Evolutionary conservation across 202 grass and related monocot genomes (phyloP), one percentile per base, ranked within the genome.

Genomic region (Carex sylvatica): DNA sequence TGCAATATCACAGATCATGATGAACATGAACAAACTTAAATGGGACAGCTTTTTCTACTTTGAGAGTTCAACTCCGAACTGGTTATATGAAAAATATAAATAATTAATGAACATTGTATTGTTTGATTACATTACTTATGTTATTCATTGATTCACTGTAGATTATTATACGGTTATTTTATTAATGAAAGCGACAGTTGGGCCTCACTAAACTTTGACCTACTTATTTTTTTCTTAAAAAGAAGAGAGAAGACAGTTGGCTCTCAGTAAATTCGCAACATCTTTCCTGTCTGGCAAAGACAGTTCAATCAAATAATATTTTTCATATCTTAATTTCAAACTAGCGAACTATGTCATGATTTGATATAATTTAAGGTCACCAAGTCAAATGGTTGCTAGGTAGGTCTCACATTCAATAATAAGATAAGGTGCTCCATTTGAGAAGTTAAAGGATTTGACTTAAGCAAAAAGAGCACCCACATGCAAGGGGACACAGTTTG

Each of bases 341-440:
- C 49, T 56, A 33, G 6, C 14, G 2, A n/a, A 58, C 9, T 36
- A 36, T 33, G 56, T 33, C 7, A 56, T 58, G 2, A 8, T 36
- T 35, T 76, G 73, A 11, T 16, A 35, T 35, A 58, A 77, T 58
- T 77, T 36, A 36, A 55, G 7, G 40, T 16, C 28, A 58, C 16
- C 51, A 56, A 75, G 49, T 75, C 72, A 75, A 58, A 77, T 52
- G 15, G 52, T 58, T 77, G 24, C 16, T 4, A 77, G 56, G 13
- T 80, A 4, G 58, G 59, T 80, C 15, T 65, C 61, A 36, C 23
- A 24, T 24, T 26, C 12, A 24, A 64, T 18, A 65, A 46, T 80
- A 80, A 36, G 10, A 77, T 80, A 51, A 80, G 78, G 11, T 65
- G 12, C 58, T 65, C 60, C 36, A 80, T 65, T 80, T 36, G 19